A percentile compares a stretch with the other conserved stretches of the same genome.
These are phyloP conservation scores for Aeminium ludgeri DNA, from an alignment of 495 filamentous ascomycete species.

Conservation along the genomic window DNA sequence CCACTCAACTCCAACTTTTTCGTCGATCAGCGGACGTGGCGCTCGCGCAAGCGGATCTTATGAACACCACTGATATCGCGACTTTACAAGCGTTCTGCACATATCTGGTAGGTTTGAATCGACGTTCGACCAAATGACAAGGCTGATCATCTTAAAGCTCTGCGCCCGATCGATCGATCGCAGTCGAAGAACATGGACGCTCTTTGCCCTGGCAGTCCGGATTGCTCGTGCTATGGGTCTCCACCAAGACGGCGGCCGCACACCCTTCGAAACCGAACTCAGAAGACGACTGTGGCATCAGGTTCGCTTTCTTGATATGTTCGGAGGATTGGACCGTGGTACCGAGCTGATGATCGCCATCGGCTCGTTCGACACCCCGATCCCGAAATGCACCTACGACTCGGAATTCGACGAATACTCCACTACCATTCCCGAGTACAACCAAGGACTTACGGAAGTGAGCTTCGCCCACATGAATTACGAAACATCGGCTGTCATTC, in stretches of 20 bases:
- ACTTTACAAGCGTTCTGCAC: constrained; percentile 10
- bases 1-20: constrained; percentile 5
- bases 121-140: background rate
- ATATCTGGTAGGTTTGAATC: constrained; percentile 5
- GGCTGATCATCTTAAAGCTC: background rate
- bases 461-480: constrained; percentile 1
- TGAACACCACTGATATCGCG: constrained; percentile 10
- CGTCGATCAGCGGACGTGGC: constrained; percentile 6
- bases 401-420: constrained; percentile 13
- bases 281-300: constrained; percentile 10
- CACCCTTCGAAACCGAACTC: constrained; percentile 12
- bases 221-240: constrained; percentile 12
- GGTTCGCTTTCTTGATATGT: constrained; percentile 13
- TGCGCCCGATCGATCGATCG: constrained; percentile 2
- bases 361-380: constrained; percentile 5
- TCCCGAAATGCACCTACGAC: constrained; percentile 10
- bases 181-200: constrained; percentile 9
- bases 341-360: constrained; percentile 4
- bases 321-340: constrained; percentile 8
- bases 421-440: constrained; percentile 5
- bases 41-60: constrained; percentile 11
- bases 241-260: constrained; percentile 3
- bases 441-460: constrained; percentile 13
- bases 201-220: constrained; percentile 7
- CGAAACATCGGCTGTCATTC: background rate